These are phyloP conservation scores for Priceomyces fermenticarens DNA, from an alignment of 805 yeast species.

Conservation along the genomic window DNA sequence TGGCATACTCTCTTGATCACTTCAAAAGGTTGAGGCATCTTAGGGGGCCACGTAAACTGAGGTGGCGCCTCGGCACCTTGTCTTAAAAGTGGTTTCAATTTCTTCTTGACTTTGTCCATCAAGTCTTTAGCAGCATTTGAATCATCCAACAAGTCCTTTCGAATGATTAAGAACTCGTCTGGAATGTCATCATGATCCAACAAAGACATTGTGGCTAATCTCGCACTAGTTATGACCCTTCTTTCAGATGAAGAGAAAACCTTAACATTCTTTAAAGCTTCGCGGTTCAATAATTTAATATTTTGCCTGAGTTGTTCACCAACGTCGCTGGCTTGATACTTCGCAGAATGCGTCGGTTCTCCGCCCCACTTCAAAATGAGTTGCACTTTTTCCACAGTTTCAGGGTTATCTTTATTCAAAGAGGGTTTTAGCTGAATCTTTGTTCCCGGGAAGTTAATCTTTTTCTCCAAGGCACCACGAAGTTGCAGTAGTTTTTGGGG, in stretches of 20 bases:
- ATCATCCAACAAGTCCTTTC: constrained; percentile 92
- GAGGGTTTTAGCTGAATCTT: constrained; percentile 94
- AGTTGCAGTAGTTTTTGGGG: constrained; percentile 70
- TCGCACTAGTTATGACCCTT: constrained; percentile 91
- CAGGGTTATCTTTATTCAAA: constrained; percentile 52
- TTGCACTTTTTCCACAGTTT: constrained; percentile 89
- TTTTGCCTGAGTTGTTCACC: constrained; percentile 97
- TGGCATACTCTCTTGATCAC: constrained; percentile 94
- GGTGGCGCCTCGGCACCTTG: constrained; percentile 97
- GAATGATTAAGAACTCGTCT: constrained; percentile 72
- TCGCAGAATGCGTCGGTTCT: constrained; percentile 97
- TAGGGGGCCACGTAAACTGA: constrained; percentile 98
- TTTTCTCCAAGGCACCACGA: constrained; percentile 81
- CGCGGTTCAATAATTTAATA: constrained; percentile 77
- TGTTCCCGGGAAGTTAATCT: constrained; percentile 90
- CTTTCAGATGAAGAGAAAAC: constrained; percentile 92
- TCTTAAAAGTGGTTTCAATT: constrained; percentile 87
- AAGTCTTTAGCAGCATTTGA: constrained; percentile 96
- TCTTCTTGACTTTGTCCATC: constrained; percentile 97
- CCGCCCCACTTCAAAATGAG: constrained; percentile 99
- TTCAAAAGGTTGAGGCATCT: constrained; percentile 94
- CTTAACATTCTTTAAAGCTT: constrained; percentile 78
- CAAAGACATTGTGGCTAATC: constrained; percentile 74
- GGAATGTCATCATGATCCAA: constrained; percentile 52
- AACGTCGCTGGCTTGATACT: constrained; percentile 88